A percentile compares a stretch with the other conserved stretches of the same genome.
These are phyloP conservation scores for Musa acuminata DNA, from an alignment of 176 grass and related monocot species.

Conservation along the genomic window DNA sequence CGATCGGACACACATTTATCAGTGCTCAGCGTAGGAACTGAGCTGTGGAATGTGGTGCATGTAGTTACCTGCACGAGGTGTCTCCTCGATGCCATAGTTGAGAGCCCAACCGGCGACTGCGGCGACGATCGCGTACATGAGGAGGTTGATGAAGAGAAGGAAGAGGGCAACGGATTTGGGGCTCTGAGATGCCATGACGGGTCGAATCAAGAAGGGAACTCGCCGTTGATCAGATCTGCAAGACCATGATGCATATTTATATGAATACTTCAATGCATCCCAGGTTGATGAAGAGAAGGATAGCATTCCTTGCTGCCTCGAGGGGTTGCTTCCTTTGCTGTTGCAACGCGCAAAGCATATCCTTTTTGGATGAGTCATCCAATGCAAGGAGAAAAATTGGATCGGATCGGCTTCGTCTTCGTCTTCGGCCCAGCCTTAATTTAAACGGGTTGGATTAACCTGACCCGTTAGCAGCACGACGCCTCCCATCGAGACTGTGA, in stretches of 20 bases:
- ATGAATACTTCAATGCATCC: neutral
- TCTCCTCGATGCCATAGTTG: constrained; percentile 82
- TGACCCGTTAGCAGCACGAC: too few species aligned
- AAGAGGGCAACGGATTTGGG: constrained; percentile 26
- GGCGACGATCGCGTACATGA: constrained; percentile 63
- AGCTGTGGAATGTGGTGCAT: neutral
- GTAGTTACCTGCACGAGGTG: constrained; percentile 25
- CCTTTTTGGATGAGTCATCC: too few species aligned
- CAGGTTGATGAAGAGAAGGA: neutral
- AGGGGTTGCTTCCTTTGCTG: neutral
- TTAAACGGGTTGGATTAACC: too few species aligned
- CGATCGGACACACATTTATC: too few species aligned
- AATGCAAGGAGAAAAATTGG: too few species aligned
- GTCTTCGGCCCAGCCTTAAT: too few species aligned
- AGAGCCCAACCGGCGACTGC: constrained; percentile 81
- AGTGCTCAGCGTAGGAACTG: neutral
- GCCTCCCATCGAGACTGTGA: too few species aligned
- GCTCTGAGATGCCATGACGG: constrained; percentile 37
- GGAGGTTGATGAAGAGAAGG: constrained; percentile 76
- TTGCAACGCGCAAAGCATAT: neutral
- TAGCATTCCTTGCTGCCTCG: neutral
- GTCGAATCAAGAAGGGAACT: neutral
- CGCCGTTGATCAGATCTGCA: neutral
- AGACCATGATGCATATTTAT: neutral
- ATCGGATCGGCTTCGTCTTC: too few species aligned